Evolutionary conservation across 345 rosid genomes (phyloP).

Genomic region (Conringia planisiliqua): DNA sequence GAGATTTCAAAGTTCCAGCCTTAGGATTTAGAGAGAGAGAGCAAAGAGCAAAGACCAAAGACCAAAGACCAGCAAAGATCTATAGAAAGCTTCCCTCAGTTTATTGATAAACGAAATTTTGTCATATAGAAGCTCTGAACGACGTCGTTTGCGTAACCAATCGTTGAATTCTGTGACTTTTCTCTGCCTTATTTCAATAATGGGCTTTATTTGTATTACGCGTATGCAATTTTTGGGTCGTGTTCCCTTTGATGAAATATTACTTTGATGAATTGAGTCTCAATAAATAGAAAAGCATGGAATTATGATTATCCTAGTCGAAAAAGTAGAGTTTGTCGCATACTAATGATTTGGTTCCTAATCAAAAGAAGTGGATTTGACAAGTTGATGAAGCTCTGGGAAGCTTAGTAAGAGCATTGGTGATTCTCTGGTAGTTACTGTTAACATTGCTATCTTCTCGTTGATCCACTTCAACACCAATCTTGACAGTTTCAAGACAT

Average conservation of each 20-base stretch:
- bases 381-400: conserved; percentile 9
- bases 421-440: background rate
- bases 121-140: conserved; percentile 4
- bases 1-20: background rate
- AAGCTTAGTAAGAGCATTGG: conserved; percentile 3
- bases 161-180: background rate
- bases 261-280: too few relatives aligned
- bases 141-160: background rate
- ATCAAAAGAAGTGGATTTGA: background rate
- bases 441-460: background rate
- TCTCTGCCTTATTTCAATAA: background rate
- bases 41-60: background rate
- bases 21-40: background rate
- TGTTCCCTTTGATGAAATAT: too few relatives aligned
- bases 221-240: background rate
- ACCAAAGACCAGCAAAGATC: conserved; percentile 19
- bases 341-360: background rate
- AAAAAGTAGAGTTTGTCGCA: too few relatives aligned
- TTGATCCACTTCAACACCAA: background rate
- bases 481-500: conserved; percentile 14
- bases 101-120: background rate
- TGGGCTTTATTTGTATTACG: conserved; percentile 11
- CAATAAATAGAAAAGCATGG: background rate
- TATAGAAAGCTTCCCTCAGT: conserved; percentile 29
- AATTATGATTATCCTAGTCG: background rate